Evolutionary conservation across 305 asterid genomes (phyloP).

Genomic region (Plantago lanceolata): DNA sequence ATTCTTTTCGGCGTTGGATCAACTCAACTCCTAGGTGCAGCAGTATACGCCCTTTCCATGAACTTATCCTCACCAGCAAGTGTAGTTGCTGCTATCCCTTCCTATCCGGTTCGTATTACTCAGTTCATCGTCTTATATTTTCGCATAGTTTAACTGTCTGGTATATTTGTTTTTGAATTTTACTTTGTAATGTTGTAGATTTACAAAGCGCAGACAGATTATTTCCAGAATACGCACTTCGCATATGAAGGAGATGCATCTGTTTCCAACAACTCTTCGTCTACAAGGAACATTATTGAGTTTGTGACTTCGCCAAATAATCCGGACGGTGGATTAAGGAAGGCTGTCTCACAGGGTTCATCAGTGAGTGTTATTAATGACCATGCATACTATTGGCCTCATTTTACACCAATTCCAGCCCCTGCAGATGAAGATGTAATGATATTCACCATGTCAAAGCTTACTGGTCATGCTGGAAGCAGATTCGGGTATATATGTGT

Average conservation of each 20-base stretch:
- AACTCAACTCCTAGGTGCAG: constrained; percentile 60
- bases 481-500: constrained; percentile 80
- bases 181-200: constrained; percentile 30
- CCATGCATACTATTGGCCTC: constrained; percentile 74
- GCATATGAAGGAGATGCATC: constrained; percentile 49
- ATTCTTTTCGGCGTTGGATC: constrained; percentile 66
- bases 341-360: constrained; percentile 37
- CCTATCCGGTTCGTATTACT: constrained; percentile 44
- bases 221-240: constrained; percentile 37
- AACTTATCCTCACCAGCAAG: constrained; percentile 43
- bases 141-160: not conserved
- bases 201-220: constrained; percentile 43
- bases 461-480: constrained; percentile 73
- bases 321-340: constrained; percentile 52
- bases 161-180: no score
- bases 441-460: constrained; percentile 64
- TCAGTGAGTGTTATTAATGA: constrained; percentile 41
- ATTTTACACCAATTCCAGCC: constrained; percentile 59
- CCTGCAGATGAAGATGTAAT: constrained; percentile 59
- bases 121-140: not conserved
- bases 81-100: constrained; percentile 50
- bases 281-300: constrained; percentile 39
- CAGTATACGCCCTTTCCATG: constrained; percentile 53
- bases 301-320: constrained; percentile 73
- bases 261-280: constrained; percentile 27